Evolutionary conservation across 805 yeast species (phyloP), one percentile per base, ranked within the genome.

Genomic region (Blastobotrys americana): DNA sequence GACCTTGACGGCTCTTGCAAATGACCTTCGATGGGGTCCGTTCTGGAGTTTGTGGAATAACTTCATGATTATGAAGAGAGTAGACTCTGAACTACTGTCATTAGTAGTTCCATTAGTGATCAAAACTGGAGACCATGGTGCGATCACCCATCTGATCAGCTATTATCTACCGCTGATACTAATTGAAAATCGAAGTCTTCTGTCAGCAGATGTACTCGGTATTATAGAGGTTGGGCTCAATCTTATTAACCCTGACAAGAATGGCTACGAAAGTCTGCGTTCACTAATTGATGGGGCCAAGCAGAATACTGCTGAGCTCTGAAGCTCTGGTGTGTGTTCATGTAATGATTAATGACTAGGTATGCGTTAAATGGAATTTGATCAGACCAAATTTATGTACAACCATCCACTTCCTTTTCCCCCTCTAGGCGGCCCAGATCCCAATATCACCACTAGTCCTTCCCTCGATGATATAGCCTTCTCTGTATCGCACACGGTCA

Each of bases 401-500:
- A n/a, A n/a, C n/a, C n/a, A n/a, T n/a, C n/a, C n/a, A n/a, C n/a
- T n/a, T n/a, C n/a, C n/a, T n/a, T n/a, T n/a, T n/a, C n/a, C n/a
- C n/a, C n/a, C n/a, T n/a, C n/a, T 13, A 25, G 10, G 31, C 31
- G 3, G 87, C 85, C 86, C 88, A 82, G 3, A 78, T 70, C 20
- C 81, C 78, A 20, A 82, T 66, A 19, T 61, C 62, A 31, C 93
- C 93, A 50, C 73, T 73, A 3, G 62, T 57, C 43, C 84, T 68
- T 17, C 87, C 86, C 45, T 79, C 84, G 5, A 82, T 75, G 43
- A 80, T 57, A 58, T 82, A 82, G 1, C 84, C 84, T 51, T 80
- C 80, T 50, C 71, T 72, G 53, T 77, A 78, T 39, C 74, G 65
- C 8, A 76, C 73, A 41, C 60, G 60, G 22, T 68, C 68, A 25